phyloP scores from a whole-genome alignment of 768 basidiomycete species.

The Agaricus bisporus region DNA sequence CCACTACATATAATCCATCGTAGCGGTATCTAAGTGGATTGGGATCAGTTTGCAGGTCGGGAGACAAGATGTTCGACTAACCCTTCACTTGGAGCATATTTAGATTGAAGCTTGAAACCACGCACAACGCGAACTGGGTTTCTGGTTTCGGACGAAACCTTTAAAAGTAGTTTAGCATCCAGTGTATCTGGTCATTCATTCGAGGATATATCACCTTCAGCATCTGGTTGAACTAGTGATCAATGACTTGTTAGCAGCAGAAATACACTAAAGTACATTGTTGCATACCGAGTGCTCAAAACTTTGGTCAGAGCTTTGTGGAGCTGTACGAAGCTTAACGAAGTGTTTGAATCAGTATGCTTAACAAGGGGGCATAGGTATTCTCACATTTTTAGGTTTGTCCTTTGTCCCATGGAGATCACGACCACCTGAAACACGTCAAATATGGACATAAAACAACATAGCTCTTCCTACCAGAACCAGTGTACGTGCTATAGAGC shows the following conservation, averaged over 20 bases:
- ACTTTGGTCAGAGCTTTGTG: slow-evolving; percentile 77
- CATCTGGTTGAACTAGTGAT: slow-evolving; percentile 54
- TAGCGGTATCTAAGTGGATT: slow-evolving; percentile 65
- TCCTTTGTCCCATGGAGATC: slow-evolving; percentile 81
- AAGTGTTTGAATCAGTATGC: background rate
- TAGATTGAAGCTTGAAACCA: slow-evolving; percentile 69
- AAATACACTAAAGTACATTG: background rate
- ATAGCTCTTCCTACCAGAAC: slow-evolving; percentile 46
- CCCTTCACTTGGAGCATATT: slow-evolving; percentile 79
- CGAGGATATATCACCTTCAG: slow-evolving; percentile 40
- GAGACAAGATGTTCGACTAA: slow-evolving; percentile 19
- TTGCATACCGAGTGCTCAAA: slow-evolving; percentile 57
- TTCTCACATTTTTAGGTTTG: slow-evolving; percentile 75
- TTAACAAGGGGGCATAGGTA: background rate
- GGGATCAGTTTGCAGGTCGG: background rate
- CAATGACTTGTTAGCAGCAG: background rate
- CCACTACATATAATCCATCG: slow-evolving; percentile 81
- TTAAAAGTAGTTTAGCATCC: background rate
- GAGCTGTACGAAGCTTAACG: slow-evolving; percentile 78
- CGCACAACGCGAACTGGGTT: slow-evolving; percentile 86
- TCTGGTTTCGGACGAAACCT: slow-evolving; percentile 74
- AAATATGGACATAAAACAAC: background rate
- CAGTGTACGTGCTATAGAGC: slow-evolving; percentile 68
- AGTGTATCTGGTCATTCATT: background rate
- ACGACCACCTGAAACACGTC: slow-evolving; percentile 57